phyloP scores from a whole-genome alignment of 306 rosid species.

The Inga oerstediana region DNA sequence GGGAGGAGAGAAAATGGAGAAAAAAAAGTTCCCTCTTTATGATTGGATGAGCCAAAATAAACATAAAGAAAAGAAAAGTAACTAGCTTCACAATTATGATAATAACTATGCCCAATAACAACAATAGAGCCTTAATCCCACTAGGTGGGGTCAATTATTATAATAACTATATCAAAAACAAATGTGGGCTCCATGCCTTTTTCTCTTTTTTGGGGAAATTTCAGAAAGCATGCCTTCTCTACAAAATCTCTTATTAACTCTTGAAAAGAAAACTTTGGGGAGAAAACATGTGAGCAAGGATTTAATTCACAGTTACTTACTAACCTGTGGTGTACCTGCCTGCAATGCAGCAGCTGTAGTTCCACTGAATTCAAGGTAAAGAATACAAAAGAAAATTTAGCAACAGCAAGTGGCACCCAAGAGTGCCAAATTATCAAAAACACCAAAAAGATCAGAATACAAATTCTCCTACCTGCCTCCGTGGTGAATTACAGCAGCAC shows the following conservation, averaged over 20 bases:
- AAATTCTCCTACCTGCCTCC: constrained; percentile 77
- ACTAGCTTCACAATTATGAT: background rate
- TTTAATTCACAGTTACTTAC: constrained; percentile 30
- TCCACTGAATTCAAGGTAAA: constrained; percentile 55
- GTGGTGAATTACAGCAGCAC: constrained; percentile 78
- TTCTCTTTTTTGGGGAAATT: background rate
- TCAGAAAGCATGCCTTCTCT: background rate
- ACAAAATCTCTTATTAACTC: background rate
- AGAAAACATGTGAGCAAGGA: background rate
- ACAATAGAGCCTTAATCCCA: too few relatives aligned
- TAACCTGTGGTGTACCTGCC: constrained; percentile 85
- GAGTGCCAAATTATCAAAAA: constrained; percentile 22
- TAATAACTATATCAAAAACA: background rate
- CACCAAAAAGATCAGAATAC: constrained; percentile 7
- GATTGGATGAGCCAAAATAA: background rate
- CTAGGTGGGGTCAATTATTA: too few relatives aligned
- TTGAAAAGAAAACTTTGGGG: background rate
- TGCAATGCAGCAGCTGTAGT: constrained; percentile 80
- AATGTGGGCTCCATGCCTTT: background rate
- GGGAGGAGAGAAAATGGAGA: background rate
- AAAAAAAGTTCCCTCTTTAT: background rate
- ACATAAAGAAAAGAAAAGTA: background rate
- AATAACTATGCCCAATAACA: background rate
- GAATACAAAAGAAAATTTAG: constrained; percentile 33
- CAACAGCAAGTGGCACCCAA: constrained; percentile 12